Base-by-base conservation (phyloP, 768 basidiomycete genomes). In the Mycena vitilis region DNA sequence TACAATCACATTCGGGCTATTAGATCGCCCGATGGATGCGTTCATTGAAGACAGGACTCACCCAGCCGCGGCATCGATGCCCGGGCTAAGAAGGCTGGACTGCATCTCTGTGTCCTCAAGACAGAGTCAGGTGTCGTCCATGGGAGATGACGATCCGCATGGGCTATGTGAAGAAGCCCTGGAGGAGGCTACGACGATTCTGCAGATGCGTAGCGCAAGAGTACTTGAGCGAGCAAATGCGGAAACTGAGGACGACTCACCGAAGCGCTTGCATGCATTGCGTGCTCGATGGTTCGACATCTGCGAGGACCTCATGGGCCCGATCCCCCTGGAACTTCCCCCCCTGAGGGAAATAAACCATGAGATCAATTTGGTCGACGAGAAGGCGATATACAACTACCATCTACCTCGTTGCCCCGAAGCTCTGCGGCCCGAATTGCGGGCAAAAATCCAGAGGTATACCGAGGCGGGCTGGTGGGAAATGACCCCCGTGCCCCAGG, bases 361-460 rank as follows among this genome's bases (percentile, higher is more conserved):
- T 58, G 42, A 52, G 0, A 81, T 81, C 12, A 71, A 73, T 1
- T 66, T 81, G 4, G 76, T 77, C 4, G 76, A 80, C 42, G 68
- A 75, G 22, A 38, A 60, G 1, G 66, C 65, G 42, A 45, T 20
- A 13, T 78, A 77, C 60, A 30, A 68, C 1, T 42, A 12, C 7
- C 40, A 73, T 40, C 52, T 68, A 5, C 73, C 79, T 0, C 36
- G 68, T 4, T 80, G 79, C 55, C 70, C 77, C 4, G 75, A 80
- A 30, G 72, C 77, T 2, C n/a, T 77, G 12, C 25, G 42, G 53
- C 13, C n/a, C 1, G 42, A 64, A 40, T 45, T 69, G 18, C 30
- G 38, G 5, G 54, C 65, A n/a, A 69, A 69, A 34, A 69, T 63
- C 5, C 34, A 49, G 18, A 2, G 48, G 9, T 49, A n/a, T 20